Conservation (phyloP, 2,329 filamentous ascomycete genomes). For the Coleophoma cylindrospora region DNA sequence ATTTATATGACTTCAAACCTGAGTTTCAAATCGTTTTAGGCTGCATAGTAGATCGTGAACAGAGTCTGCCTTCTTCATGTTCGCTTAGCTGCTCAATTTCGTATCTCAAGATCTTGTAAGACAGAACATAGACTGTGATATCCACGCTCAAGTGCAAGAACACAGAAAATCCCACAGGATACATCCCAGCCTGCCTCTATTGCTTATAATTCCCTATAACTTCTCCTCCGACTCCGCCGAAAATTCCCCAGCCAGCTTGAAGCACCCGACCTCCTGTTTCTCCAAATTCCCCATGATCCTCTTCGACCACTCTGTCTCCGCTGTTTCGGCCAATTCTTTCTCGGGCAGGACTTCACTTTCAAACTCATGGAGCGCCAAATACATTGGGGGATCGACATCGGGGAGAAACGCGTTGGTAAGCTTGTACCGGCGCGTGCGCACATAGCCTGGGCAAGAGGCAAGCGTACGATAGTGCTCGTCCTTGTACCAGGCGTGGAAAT, state of each 20-base stretch:
- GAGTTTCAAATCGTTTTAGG: too few relatives aligned
- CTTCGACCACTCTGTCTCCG: conserved; percentile 7
- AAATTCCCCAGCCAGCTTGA: neutral
- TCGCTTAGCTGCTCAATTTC: too few relatives aligned
- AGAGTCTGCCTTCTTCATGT: too few relatives aligned
- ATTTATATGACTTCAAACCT: too few relatives aligned
- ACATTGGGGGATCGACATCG: neutral
- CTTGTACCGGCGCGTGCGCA: conserved; percentile 8
- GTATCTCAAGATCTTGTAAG: too few relatives aligned
- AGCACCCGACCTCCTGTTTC: conserved; percentile 5
- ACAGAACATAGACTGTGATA: too few relatives aligned
- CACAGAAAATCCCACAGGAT: too few relatives aligned
- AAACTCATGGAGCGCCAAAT: conserved; percentile 12
- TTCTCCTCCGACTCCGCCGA: too few relatives aligned
- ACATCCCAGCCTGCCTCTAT: too few relatives aligned
- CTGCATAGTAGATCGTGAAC: too few relatives aligned
- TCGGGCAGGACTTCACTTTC: conserved; percentile 6
- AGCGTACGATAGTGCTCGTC: conserved; percentile 8
- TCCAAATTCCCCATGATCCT: conserved; percentile 3
- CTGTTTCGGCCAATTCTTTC: conserved; percentile 18
- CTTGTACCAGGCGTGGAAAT: conserved; percentile 10
- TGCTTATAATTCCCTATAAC: too few relatives aligned
- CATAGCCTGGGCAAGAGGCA: conserved; percentile 6
- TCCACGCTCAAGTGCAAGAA: too few relatives aligned
- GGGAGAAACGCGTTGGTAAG: neutral